Conservation (phyloP, 2,329 filamentous ascomycete species). For the Fusarium continuum region DNA sequence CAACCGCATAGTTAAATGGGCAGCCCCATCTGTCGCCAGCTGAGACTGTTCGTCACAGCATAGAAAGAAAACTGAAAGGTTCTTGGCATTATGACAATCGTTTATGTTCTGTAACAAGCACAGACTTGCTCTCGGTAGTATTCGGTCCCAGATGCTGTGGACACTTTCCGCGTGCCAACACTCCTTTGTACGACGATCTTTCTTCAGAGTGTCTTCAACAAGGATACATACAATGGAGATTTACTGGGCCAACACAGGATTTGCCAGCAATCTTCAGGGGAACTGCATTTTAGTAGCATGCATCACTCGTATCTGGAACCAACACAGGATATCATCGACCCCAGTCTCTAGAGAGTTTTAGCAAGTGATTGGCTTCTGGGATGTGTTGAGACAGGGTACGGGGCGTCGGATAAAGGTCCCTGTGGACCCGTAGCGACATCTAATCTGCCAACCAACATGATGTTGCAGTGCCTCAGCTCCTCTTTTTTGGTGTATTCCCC, state of each 20-base stretch:
- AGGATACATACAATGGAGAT: not conserved
- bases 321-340: not conserved
- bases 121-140: not conserved
- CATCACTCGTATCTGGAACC: not conserved
- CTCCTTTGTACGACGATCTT: not conserved
- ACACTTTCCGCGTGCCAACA: not conserved
- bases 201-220: not conserved
- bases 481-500: not conserved
- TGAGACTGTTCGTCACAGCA: conserved; percentile 4
- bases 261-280: conserved; percentile 1
- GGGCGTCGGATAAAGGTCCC: not conserved
- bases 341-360: not conserved
- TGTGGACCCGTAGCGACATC: not conserved
- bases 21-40: not conserved
- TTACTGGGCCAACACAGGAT: not conserved
- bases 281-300: not conserved
- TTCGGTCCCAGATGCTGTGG: not conserved
- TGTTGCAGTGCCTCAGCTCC: not conserved
- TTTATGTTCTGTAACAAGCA: conserved; percentile 4
- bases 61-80: not conserved
- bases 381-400: not conserved
- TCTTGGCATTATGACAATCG: not conserved
- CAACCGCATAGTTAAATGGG: conserved; percentile 5
- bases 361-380: conserved; percentile 9
- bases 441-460: not conserved